A percentile compares a stretch with the other conserved stretches of the same genome.
Evolutionary conservation across 2,329 filamentous ascomycete genomes (phyloP).

Genomic region (Sarocladiaceae sp.): DNA sequence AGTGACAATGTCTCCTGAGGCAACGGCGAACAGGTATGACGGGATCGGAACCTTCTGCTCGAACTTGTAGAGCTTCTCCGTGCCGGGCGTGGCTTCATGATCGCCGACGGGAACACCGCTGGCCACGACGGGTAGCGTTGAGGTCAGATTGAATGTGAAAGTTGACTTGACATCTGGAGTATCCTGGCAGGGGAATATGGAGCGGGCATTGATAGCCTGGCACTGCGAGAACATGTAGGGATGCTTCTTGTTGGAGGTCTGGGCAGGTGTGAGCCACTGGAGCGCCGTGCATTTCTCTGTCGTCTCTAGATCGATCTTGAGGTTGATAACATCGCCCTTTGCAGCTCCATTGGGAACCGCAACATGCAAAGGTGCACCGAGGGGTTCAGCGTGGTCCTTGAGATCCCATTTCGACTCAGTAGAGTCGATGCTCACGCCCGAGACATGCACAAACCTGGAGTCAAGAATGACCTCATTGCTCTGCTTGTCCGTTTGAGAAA

Average conservation of each 20-base stretch:
- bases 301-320: slow-evolving; percentile 68
- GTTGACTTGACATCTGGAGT: slow-evolving; percentile 97
- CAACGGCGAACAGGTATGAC: slow-evolving; percentile 89
- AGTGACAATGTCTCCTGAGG: slow-evolving; percentile 75
- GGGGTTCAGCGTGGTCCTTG: slow-evolving; percentile 64
- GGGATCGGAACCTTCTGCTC: slow-evolving; percentile 90
- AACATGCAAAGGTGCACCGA: slow-evolving; percentile 65
- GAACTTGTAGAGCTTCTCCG: slow-evolving; percentile 70
- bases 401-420: slow-evolving; percentile 60
- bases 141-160: slow-evolving; percentile 81
- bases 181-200: slow-evolving; percentile 93
- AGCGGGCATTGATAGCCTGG: slow-evolving; percentile 91
- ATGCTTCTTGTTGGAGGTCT: slow-evolving; percentile 92
- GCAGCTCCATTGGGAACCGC: slow-evolving; percentile 47
- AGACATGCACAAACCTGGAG: slow-evolving; percentile 74
- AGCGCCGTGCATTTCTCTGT: slow-evolving; percentile 85
- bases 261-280: slow-evolving; percentile 89
- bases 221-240: slow-evolving; percentile 98
- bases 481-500: slow-evolving; percentile 67
- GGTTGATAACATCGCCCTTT: slow-evolving; percentile 45
- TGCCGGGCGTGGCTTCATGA: slow-evolving; percentile 35
- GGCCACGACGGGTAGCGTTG: slow-evolving; percentile 82
- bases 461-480: slow-evolving; percentile 79
- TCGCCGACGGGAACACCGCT: slow-evolving; percentile 62
- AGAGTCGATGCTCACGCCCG: slow-evolving; percentile 59